Base-by-base conservation (phyloP, 179 eudicot species). In the Beta corolliflora region DNA sequence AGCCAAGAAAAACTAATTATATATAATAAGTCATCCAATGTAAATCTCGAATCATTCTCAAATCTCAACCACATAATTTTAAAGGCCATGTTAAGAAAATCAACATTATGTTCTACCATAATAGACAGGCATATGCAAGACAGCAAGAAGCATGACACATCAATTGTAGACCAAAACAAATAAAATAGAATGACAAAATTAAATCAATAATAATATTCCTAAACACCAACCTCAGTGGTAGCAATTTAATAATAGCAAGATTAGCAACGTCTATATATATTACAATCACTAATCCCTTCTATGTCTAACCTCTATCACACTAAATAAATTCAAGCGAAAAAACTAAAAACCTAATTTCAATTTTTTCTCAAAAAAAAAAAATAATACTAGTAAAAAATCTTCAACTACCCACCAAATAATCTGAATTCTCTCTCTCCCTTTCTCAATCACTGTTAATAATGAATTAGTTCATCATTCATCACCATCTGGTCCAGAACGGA, bases 371-470 rank as follows among this genome's bases (percentile, higher is more conserved):
- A 36, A 67, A 36, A 59, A 71, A 56, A 16, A 8, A 50, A 36
- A 8, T n/a, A 45, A 19, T 11, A 36, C 45, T 14, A 46, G 10
- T 9, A 5, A 16, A 14, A 21, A 36, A 79, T 69, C 58, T 41
- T 41, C 44, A 80, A 73, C 23, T 23, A 31, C 45, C 71, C 60
- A 72, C 29, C 29, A 80, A 67, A 78, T 61, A 80, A 80, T 73
- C 5, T 14, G 9, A 68, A 55, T 36, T 67, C 63, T 73, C 46
- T 48, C 11, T 45, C 58, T 45, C 65, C 4, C 75, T 48, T 25
- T 0, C 16, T 21, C 76, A 19, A 11, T 61, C 58, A 36, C 41
- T 2, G 41, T 36, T n/a, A 3, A 59, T n/a, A 36, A 48, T 79
- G 29, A 75, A 36, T 81, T 15, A 81, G 75, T 25, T 59, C 52